Percentiles rank a stretch among this genome's conserved stretches.
Evolutionary conservation across 805 yeast genomes (phyloP).

Genomic region (Isabelozyma rhagii): DNA sequence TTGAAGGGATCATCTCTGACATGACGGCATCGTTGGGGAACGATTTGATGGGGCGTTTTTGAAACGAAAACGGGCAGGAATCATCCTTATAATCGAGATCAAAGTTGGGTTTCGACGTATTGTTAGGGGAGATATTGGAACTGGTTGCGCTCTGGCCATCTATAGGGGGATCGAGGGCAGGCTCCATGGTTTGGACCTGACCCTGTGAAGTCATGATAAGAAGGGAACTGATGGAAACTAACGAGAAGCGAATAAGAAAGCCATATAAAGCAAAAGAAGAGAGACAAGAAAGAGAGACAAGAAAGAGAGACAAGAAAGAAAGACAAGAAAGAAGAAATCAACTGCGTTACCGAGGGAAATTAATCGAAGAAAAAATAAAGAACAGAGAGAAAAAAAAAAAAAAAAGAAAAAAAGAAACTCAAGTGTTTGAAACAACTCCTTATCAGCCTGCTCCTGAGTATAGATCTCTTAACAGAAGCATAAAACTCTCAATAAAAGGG

Average conservation of each 20-base stretch:
- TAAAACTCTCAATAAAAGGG: too few relatives aligned
- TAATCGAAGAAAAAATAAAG: too few relatives aligned
- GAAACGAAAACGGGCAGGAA: slow-evolving; percentile 23
- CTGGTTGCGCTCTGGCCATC: not conserved
- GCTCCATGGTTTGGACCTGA: not conserved
- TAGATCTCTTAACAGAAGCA: too few relatives aligned
- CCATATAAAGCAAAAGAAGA: not conserved
- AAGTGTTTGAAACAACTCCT: too few relatives aligned
- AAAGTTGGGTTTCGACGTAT: not conserved
- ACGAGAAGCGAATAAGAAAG: not conserved
- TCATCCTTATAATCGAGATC: not conserved
- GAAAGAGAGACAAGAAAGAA: too few relatives aligned
- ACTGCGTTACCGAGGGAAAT: too few relatives aligned
- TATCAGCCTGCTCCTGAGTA: too few relatives aligned
- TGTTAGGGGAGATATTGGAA: not conserved
- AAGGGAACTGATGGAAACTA: too few relatives aligned
- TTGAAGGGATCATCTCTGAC: slow-evolving; percentile 22
- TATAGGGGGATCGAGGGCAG: not conserved
- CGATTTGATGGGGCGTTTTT: slow-evolving; percentile 25
- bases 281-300: too few relatives aligned
- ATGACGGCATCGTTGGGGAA: slow-evolving; percentile 19
- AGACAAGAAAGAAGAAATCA: too few relatives aligned
- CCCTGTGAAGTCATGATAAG: not conserved
- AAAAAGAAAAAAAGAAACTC: too few relatives aligned
- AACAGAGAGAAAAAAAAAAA: too few relatives aligned